Percentiles rank a stretch among this genome's conserved stretches.
Conservation (phyloP, 164 flowering plant genomes). For the Stephania japonica region DNA sequence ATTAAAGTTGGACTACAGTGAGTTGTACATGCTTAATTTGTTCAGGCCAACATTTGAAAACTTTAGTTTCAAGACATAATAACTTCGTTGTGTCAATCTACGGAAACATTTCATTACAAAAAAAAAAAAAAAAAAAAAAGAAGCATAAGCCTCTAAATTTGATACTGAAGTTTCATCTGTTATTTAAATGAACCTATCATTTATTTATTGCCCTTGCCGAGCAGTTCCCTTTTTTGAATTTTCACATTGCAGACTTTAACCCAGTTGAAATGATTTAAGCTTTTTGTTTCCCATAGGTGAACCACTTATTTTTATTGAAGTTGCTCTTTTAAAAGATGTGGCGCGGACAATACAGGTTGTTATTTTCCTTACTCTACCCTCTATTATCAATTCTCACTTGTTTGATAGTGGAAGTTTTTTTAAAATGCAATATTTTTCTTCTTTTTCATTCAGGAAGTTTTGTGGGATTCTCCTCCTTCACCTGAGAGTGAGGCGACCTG, state of each 20-base stretch:
- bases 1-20: background rate
- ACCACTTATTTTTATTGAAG: constrained; percentile 93
- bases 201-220: background rate
- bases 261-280: background rate
- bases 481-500: constrained; percentile 80
- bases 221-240: background rate
- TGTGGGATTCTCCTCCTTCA: constrained; percentile 84
- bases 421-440: background rate
- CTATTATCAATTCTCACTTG: background rate
- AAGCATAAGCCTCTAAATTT: background rate
- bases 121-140: background rate
- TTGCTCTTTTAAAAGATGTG: constrained; percentile 76
- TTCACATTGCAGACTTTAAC: background rate
- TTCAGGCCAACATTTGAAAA: background rate
- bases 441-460: constrained; percentile 57
- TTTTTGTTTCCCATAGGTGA: constrained; percentile 50
- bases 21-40: background rate
- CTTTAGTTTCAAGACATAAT: background rate
- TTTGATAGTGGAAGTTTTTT: background rate
- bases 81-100: background rate
- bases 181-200: too few species aligned
- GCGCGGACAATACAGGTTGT: constrained; percentile 83
- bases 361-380: background rate
- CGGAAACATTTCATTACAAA: background rate
- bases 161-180: background rate